Conservation (phyloP, 106 monocot genomes). For the Amphibolis antarctica region DNA sequence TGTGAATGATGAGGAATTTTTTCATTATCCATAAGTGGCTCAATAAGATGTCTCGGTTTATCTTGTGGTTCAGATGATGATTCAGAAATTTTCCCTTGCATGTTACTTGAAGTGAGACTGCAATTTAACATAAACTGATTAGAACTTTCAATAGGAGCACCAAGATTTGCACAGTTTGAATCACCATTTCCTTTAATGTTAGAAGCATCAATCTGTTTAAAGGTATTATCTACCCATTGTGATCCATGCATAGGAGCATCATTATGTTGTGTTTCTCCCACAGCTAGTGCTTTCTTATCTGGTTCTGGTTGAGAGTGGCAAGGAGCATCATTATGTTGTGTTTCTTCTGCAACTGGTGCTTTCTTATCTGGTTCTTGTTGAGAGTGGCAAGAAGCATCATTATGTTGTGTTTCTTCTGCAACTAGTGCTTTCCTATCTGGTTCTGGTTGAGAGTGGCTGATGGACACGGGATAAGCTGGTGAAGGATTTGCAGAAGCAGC, state of each 20-base stretch:
- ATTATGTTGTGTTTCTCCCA: not conserved
- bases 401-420: conserved; percentile 4
- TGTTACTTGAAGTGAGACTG: too few relatives aligned
- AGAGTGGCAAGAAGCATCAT: not conserved
- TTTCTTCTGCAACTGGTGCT: not conserved
- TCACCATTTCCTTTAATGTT: too few relatives aligned
- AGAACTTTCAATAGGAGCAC: not conserved
- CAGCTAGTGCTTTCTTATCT: not conserved
- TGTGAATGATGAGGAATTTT: conserved; percentile 4
- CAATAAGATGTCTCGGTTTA: not conserved
- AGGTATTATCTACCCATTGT: not conserved
- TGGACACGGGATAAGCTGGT: conserved; percentile 7
- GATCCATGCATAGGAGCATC: not conserved
- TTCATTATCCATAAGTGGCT: not conserved
- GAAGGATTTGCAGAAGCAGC: conserved; percentile 11
- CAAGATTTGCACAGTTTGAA: not conserved
- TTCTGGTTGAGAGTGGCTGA: conserved; percentile 6
- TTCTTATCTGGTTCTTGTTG: not conserved
- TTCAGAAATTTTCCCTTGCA: too few relatives aligned
- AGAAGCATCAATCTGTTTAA: too few relatives aligned
- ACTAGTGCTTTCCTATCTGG: conserved; percentile 3
- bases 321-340: not conserved
- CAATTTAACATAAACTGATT: too few relatives aligned
- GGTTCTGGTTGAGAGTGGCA: too few relatives aligned
- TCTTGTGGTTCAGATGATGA: conserved; percentile 5